Conservation (phyloP, 441 rosid genomes). For the Adansonia rubrostipa region DNA sequence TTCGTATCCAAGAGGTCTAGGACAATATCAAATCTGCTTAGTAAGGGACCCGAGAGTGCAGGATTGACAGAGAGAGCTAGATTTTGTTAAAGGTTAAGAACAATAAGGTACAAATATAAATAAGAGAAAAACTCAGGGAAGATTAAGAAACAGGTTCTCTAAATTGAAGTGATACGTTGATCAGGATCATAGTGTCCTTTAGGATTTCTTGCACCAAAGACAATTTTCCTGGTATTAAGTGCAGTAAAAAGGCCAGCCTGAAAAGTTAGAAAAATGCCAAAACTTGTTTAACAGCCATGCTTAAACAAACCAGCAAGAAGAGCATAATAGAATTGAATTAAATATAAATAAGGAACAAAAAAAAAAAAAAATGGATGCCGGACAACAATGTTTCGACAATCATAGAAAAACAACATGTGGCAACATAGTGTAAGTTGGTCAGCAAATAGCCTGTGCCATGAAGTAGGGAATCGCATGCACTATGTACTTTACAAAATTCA, state of each 20-base stretch:
- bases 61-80: conserved; percentile 86
- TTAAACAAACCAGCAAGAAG: conserved; percentile 13
- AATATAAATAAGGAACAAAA: conserved; percentile 13
- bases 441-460: background rate
- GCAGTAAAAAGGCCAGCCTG: conserved; percentile 99
- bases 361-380: background rate
- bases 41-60: conserved; percentile 83
- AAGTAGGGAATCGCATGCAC: background rate
- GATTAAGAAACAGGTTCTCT: background rate
- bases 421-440: background rate
- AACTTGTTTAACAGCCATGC: conserved; percentile 11
- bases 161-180: conserved; percentile 67
- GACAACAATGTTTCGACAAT: conserved; percentile 7
- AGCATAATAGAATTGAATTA: conserved; percentile 18
- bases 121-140: conserved; percentile 8
- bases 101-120: too few relatives aligned
- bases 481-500: background rate
- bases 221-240: conserved; percentile 84
- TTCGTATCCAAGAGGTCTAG: conserved; percentile 90
- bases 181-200: conserved; percentile 98
- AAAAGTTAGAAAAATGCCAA: conserved; percentile 23
- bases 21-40: conserved; percentile 94
- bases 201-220: conserved; percentile 97
- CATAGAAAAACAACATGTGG: background rate
- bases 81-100: conserved; percentile 52